Percentiles rank a stretch among this genome's conserved stretches.
Evolutionary conservation across 2,329 filamentous ascomycete genomes (phyloP).

Genomic region (Penicillium italicum): DNA sequence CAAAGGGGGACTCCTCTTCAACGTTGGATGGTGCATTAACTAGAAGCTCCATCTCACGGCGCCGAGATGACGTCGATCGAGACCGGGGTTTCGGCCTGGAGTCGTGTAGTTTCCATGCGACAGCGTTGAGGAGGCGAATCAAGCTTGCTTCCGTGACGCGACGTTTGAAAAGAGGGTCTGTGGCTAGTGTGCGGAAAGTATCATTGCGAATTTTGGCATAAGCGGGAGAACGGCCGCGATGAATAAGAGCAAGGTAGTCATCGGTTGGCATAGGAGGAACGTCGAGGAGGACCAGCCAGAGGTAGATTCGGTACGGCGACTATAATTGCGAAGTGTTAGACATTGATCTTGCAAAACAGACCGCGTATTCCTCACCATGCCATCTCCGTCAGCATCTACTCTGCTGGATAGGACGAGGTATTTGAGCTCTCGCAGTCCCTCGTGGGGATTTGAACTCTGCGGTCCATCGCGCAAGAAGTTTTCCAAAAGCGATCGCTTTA

Average conservation of each 20-base stretch:
- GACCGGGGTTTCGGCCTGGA: slow-evolving; percentile 51
- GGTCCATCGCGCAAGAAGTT: slow-evolving; percentile 77
- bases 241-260: slow-evolving; percentile 82
- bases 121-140: slow-evolving; percentile 88
- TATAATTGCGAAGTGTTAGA: slow-evolving; percentile 38
- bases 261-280: slow-evolving; percentile 81
- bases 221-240: slow-evolving; percentile 87
- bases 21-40: slow-evolving; percentile 39
- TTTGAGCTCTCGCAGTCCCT: slow-evolving; percentile 46
- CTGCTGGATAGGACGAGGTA: slow-evolving; percentile 50
- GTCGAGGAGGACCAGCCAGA: slow-evolving; percentile 92
- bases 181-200: slow-evolving; percentile 93
- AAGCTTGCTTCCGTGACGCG: slow-evolving; percentile 93
- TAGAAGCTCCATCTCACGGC: slow-evolving; percentile 46
- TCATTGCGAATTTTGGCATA: slow-evolving; percentile 98
- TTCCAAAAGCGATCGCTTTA: slow-evolving; percentile 59
- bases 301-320: slow-evolving; percentile 90
- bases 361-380: slow-evolving; percentile 44
- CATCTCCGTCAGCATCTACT: slow-evolving; percentile 51
- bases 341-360: not conserved
- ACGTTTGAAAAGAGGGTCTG: slow-evolving; percentile 92
- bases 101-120: slow-evolving; percentile 91
- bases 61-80: slow-evolving; percentile 42
- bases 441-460: slow-evolving; percentile 58
- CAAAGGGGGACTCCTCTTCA: slow-evolving; percentile 48